Percentiles rank a stretch among this genome's conserved stretches.
Evolutionary conservation across 768 basidiomycete genomes (phyloP).

Genomic region (Nevesoporus exiguus): DNA sequence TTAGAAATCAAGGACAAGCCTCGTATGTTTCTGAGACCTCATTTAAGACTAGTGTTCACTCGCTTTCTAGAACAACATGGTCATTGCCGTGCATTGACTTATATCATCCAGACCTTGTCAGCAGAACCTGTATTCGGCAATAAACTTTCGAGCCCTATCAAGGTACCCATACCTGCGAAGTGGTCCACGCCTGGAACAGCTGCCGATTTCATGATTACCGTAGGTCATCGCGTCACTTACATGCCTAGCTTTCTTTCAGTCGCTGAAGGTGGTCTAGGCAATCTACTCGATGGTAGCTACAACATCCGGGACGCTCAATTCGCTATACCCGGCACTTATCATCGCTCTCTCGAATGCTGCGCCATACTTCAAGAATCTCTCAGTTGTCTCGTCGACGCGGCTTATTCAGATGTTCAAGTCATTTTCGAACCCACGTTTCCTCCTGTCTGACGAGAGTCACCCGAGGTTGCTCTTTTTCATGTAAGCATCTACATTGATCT

Average conservation of each 20-base stretch:
- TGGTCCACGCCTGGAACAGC: constrained; percentile 71
- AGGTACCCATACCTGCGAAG: constrained; percentile 66
- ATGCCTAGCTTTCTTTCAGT: constrained; percentile 5
- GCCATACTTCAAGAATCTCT: constrained; percentile 79
- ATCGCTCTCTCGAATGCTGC: constrained; percentile 88
- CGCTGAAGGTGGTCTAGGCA: constrained; percentile 45
- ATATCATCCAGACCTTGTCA: constrained; percentile 88
- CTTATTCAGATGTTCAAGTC: constrained; percentile 88
- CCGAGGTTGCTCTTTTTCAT: constrained; percentile 91
- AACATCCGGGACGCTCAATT: constrained; percentile 75
- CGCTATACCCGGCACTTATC: constrained; percentile 88
- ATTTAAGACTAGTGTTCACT: constrained; percentile 5
- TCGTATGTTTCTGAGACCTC: constrained; percentile 46
- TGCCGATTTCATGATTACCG: constrained; percentile 86
- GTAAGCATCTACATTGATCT: constrained; percentile 39
- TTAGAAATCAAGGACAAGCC: constrained; percentile 93
- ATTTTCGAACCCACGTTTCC: constrained; percentile 84
- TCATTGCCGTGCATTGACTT: constrained; percentile 82
- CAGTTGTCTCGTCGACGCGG: constrained; percentile 76
- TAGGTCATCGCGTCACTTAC: constrained; percentile 33
- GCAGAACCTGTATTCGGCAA: constrained; percentile 76
- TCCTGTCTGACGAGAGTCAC: constrained; percentile 92
- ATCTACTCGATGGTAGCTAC: constrained; percentile 89
- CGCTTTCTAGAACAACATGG: constrained; percentile 76
- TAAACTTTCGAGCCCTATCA: constrained; percentile 64